Evolutionary conservation across 108 stramenopile genomes (phyloP).

Genomic region (Parietichytrium sp.): DNA sequence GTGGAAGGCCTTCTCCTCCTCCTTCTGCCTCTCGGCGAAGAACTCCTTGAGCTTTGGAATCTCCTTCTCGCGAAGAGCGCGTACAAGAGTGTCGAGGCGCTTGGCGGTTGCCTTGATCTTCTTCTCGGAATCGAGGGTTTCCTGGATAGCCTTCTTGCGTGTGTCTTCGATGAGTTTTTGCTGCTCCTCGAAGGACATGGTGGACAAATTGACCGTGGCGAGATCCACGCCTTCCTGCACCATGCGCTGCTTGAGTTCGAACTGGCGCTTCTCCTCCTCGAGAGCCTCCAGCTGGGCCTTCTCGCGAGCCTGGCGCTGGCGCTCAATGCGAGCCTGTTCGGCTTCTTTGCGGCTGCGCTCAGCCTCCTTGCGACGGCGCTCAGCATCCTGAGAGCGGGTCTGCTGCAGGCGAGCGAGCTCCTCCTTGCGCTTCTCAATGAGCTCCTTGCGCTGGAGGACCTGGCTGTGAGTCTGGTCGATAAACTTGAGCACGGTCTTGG

Average conservation of each 20-base stretch:
- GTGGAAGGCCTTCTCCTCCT: slow-evolving; percentile 24
- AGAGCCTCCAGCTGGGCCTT: slow-evolving; percentile 82
- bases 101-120: slow-evolving; percentile 88
- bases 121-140: slow-evolving; percentile 65
- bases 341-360: slow-evolving; percentile 73
- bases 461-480: slow-evolving; percentile 87
- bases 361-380: slow-evolving; percentile 58
- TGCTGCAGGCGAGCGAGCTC: slow-evolving; percentile 77
- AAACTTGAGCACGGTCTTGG: slow-evolving; percentile 75
- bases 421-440: slow-evolving; percentile 70
- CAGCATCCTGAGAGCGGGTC: neutral
- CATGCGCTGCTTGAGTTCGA: slow-evolving; percentile 40
- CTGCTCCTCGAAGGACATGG: slow-evolving; percentile 50
- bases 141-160: slow-evolving; percentile 82
- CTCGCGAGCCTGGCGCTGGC: slow-evolving; percentile 55
- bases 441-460: slow-evolving; percentile 64
- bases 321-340: slow-evolving; percentile 78
- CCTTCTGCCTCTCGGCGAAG: slow-evolving; percentile 34
- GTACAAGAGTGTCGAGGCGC: slow-evolving; percentile 74
- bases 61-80: slow-evolving; percentile 92
- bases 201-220: slow-evolving; percentile 37
- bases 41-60: slow-evolving; percentile 66
- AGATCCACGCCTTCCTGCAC: slow-evolving; percentile 5
- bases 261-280: slow-evolving; percentile 66
- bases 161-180: slow-evolving; percentile 49